Conservation (phyloP, 2,329 filamentous ascomycete species). For the Penicillium digitatum region DNA sequence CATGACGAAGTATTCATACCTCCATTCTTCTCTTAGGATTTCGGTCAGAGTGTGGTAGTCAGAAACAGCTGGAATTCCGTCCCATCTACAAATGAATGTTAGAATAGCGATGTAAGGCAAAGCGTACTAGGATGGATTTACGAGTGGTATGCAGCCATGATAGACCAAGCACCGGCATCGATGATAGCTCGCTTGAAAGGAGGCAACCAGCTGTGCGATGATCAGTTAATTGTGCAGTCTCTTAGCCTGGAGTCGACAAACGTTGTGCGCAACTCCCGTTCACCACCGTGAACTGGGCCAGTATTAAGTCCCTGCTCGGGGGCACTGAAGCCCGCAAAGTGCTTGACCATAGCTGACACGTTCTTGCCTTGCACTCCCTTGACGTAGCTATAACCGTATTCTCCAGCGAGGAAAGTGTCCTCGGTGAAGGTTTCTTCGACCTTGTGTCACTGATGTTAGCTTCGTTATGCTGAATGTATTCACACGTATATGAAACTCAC, state of each 20-base stretch:
- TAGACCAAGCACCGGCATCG: slow-evolving; percentile 61
- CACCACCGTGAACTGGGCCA: slow-evolving; percentile 55
- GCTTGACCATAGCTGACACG: slow-evolving; percentile 70
- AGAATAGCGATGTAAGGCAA: not conserved
- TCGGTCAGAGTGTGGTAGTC: slow-evolving; percentile 63
- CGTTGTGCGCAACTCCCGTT: slow-evolving; percentile 53
- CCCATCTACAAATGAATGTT: slow-evolving; percentile 47
- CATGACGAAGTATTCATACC: slow-evolving; percentile 63
- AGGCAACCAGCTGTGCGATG: slow-evolving; percentile 43
- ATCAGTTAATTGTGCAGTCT: not conserved
- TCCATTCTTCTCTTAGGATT: slow-evolving; percentile 68
- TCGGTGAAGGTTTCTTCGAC: slow-evolving; percentile 71
- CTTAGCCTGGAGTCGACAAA: slow-evolving; percentile 43
- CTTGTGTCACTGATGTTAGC: slow-evolving; percentile 11
- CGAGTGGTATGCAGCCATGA: slow-evolving; percentile 72
- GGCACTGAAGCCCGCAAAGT: slow-evolving; percentile 65
- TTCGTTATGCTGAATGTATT: not conserved
- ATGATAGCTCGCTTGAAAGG: slow-evolving; percentile 67
- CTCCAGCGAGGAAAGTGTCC: slow-evolving; percentile 64
- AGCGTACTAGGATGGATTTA: slow-evolving; percentile 11
- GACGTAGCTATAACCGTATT: slow-evolving; percentile 60
- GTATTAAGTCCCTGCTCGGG: slow-evolving; percentile 72
- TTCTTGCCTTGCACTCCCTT: slow-evolving; percentile 61
- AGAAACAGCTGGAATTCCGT: slow-evolving; percentile 65
- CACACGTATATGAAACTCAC: slow-evolving; percentile 29